Evolutionary conservation across 108 stramenopile species (phyloP).

Genomic region (Pseudonitzschia delicatissima): DNA sequence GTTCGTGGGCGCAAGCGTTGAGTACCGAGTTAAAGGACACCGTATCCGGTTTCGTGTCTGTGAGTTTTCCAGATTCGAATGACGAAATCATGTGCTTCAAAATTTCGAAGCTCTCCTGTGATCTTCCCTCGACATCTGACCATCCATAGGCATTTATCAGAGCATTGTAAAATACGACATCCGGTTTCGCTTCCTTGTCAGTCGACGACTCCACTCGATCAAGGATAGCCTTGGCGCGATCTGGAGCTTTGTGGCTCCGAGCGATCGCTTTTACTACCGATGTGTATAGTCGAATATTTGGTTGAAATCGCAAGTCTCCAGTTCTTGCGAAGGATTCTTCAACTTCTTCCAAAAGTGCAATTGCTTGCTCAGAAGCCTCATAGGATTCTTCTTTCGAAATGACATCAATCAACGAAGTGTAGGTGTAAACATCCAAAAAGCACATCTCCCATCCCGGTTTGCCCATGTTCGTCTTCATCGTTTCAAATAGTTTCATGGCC

Average conservation of each 20-base stretch:
- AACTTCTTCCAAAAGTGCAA: slow-evolving; percentile 19
- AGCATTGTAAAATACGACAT: slow-evolving; percentile 44
- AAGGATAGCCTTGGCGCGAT: slow-evolving; percentile 43
- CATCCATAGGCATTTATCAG: slow-evolving; percentile 59
- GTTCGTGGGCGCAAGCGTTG: slow-evolving; percentile 51
- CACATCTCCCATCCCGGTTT: slow-evolving; percentile 19
- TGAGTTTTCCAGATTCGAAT: slow-evolving; percentile 33
- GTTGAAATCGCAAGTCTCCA: slow-evolving; percentile 15
- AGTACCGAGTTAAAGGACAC: slow-evolving; percentile 52
- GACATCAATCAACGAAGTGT: slow-evolving; percentile 36
- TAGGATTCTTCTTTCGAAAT: slow-evolving; percentile 22
- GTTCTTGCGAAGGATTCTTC: slow-evolving; percentile 14
- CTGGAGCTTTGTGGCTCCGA: slow-evolving; percentile 14
- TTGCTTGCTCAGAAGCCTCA: slow-evolving; percentile 26
- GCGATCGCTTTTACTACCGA: slow-evolving; percentile 28
- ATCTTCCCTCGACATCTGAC: slow-evolving; percentile 23
- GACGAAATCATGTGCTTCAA: slow-evolving; percentile 44
- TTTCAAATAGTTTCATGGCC: slow-evolving; percentile 14
- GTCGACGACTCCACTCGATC: slow-evolving; percentile 35
- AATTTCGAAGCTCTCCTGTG: slow-evolving; percentile 12
- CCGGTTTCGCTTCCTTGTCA: slow-evolving; percentile 12
- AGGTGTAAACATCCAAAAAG: slow-evolving; percentile 25
- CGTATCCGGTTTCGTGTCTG: slow-evolving; percentile 49
- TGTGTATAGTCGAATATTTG: slow-evolving; percentile 29
- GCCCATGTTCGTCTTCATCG: slow-evolving; percentile 19